Conservation (phyloP, 2,329 filamentous ascomycete species). For the Neofusicoccum parvum region DNA sequence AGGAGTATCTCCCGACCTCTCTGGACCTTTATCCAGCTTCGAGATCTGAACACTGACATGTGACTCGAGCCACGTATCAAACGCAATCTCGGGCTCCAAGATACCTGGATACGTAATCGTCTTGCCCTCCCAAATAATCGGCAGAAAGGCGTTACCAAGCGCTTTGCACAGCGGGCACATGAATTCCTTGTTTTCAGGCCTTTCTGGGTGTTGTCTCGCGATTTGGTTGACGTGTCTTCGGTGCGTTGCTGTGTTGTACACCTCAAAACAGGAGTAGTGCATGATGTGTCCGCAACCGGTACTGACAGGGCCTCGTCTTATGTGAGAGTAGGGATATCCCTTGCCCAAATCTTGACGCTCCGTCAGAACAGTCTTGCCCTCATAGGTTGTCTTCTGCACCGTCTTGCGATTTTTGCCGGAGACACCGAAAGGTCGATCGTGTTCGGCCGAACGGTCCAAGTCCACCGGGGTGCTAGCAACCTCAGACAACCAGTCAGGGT, state of each 20-base stretch:
- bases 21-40: constrained; percentile 51
- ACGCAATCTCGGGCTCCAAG: constrained; percentile 60
- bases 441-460: constrained; percentile 82
- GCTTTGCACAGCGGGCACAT: constrained; percentile 97
- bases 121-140: constrained; percentile 92
- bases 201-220: constrained; percentile 89
- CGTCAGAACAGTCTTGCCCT: constrained; percentile 69
- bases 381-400: constrained; percentile 73
- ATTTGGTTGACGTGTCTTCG: constrained; percentile 90
- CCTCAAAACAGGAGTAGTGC: constrained; percentile 95
- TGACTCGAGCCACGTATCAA: constrained; percentile 69
- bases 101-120: constrained; percentile 79
- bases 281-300: constrained; percentile 97
- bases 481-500: constrained; percentile 82
- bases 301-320: constrained; percentile 75
- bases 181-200: constrained; percentile 78
- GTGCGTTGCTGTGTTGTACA: constrained; percentile 81
- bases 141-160: constrained; percentile 89
- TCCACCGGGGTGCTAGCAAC: constrained; percentile 75
- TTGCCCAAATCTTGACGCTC: constrained; percentile 85
- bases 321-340: constrained; percentile 74
- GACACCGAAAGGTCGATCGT: constrained; percentile 85
- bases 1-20: constrained; percentile 29
- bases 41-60: constrained; percentile 56
- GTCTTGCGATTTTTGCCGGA: constrained; percentile 80